These are phyloP conservation scores for Micractinium conductrix DNA, from an alignment of 139 green algal genomes.

Conservation along the genomic window DNA sequence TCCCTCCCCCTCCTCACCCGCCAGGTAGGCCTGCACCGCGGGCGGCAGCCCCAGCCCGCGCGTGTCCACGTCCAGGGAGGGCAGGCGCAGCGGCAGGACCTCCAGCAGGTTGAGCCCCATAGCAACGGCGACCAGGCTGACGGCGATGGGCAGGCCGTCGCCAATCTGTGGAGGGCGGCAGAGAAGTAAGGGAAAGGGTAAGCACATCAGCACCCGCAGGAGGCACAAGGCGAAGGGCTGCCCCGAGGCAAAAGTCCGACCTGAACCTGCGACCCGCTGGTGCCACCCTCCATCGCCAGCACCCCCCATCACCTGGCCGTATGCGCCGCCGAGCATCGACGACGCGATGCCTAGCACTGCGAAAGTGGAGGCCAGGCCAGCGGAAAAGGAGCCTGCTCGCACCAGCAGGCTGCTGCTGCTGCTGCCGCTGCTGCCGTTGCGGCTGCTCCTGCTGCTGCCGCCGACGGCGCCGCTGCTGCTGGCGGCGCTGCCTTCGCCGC, in stretches of 20 bases:
- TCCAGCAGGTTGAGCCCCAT: constrained; percentile 97
- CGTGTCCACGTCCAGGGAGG: constrained; percentile 85
- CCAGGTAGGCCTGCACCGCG: constrained; percentile 83
- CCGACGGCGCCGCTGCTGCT: neutral
- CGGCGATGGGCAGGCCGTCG: constrained; percentile 49
- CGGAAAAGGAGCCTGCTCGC: constrained; percentile 69
- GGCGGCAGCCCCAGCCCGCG: constrained; percentile 53
- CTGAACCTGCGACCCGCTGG: neutral
- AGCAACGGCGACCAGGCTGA: constrained; percentile 78
- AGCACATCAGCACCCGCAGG: too few relatives aligned
- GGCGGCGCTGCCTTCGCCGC: neutral
- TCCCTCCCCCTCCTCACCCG: constrained; percentile 11
- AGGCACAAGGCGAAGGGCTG: too few relatives aligned
- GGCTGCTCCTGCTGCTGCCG: neutral
- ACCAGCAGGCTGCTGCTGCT: constrained; percentile 1
- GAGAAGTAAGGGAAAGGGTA: too few relatives aligned
- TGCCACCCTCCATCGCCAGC: neutral
- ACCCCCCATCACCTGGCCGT: constrained; percentile 81
- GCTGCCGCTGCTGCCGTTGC: neutral
- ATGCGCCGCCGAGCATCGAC: constrained; percentile 77
- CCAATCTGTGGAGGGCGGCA: constrained; percentile 7
- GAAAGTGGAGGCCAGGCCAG: constrained; percentile 90
- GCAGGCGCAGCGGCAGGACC: constrained; percentile 80
- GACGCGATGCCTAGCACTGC: constrained; percentile 81
- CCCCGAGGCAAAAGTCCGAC: too few relatives aligned